These are phyloP conservation scores for Coriaria nepalensis DNA, from an alignment of 306 rosid species.

Conservation along the genomic window DNA sequence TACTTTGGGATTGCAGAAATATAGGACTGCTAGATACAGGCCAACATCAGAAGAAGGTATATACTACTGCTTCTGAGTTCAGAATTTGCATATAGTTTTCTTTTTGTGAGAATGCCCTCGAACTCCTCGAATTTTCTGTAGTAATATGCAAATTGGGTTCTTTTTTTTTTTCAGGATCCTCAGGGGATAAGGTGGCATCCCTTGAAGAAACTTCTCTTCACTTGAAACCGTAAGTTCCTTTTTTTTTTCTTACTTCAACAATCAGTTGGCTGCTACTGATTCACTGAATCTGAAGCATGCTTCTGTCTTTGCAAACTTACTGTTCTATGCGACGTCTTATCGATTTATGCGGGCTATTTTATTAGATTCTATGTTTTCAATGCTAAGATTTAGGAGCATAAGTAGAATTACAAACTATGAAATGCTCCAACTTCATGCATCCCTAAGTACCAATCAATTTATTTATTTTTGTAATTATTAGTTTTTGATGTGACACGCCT, in stretches of 20 bases:
- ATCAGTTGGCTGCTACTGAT: too few relatives aligned
- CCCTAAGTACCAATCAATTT: too few relatives aligned
- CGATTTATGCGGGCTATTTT: too few relatives aligned
- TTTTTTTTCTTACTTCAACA: conserved; percentile 14
- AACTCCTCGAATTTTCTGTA: too few relatives aligned
- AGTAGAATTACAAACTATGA: too few relatives aligned
- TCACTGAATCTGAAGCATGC: too few relatives aligned
- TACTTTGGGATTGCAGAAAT: conserved; percentile 52
- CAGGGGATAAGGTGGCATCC: conserved; percentile 48
- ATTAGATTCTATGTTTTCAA: too few relatives aligned
- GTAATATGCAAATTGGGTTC: conserved; percentile 1
- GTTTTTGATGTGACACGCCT: not conserved
- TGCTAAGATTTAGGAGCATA: too few relatives aligned
- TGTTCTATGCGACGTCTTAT: too few relatives aligned
- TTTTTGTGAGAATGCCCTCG: too few relatives aligned
- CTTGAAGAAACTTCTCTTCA: conserved; percentile 77
- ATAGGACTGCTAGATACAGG: conserved; percentile 97
- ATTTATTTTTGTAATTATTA: not conserved
- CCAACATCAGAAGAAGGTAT: conserved; percentile 93
- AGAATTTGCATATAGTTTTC: not conserved
- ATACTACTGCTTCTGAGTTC: conserved; percentile 14
- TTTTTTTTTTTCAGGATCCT: conserved; percentile 41
- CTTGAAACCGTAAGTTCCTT: conserved; percentile 69
- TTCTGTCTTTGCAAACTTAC: too few relatives aligned
- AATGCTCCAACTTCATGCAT: too few relatives aligned